Conservation (phyloP, 2,329 filamentous ascomycete species). For the Ilyonectria sp. region DNA sequence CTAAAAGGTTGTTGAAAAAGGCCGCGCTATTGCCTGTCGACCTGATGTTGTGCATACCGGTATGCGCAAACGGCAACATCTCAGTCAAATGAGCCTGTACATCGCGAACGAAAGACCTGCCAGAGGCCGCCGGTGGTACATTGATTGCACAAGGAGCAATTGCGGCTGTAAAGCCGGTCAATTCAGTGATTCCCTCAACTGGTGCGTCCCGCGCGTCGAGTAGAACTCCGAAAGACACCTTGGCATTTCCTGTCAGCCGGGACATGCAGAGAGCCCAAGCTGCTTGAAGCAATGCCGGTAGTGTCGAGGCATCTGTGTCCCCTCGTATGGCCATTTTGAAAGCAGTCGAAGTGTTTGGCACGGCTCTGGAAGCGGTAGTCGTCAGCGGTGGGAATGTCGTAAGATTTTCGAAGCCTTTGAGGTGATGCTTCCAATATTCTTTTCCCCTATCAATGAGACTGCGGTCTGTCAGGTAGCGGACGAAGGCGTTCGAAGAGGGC, state of each 20-base stretch:
- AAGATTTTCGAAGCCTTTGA: slow-evolving; percentile 9
- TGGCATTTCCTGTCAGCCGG: slow-evolving; percentile 7
- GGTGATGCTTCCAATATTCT: slow-evolving; percentile 13
- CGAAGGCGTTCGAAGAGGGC: slow-evolving; percentile 1
- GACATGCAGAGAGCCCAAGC: slow-evolving; percentile 15
- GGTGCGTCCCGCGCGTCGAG: slow-evolving; percentile 9
- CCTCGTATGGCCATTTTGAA: slow-evolving; percentile 1
- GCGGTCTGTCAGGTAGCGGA: slow-evolving; percentile 8
- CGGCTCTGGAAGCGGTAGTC: slow-evolving; percentile 1
- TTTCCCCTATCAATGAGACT: slow-evolving; percentile 16
- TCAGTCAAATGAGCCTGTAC: slow-evolving; percentile 12
- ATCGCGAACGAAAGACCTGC: slow-evolving; percentile 13
- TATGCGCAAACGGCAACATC: slow-evolving; percentile 15
- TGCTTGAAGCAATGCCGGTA: slow-evolving; percentile 15
- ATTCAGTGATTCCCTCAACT: slow-evolving; percentile 10
- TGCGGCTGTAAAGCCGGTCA: slow-evolving; percentile 6
- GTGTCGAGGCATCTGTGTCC: slow-evolving; percentile 6
- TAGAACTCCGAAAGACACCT: slow-evolving; percentile 14
- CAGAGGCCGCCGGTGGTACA: slow-evolving; percentile 9
- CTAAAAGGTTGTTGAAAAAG: slow-evolving; percentile 14
- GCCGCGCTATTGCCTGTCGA: slow-evolving; percentile 6
- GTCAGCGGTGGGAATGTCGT: slow-evolving; percentile 7
- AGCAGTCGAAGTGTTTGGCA: slow-evolving; percentile 1
- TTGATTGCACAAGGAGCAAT: slow-evolving; percentile 6
- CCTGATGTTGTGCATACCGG: slow-evolving; percentile 15